These are phyloP conservation scores for Petunia secreta DNA, from an alignment of 257 asterid genomes.

Conservation along the genomic window DNA sequence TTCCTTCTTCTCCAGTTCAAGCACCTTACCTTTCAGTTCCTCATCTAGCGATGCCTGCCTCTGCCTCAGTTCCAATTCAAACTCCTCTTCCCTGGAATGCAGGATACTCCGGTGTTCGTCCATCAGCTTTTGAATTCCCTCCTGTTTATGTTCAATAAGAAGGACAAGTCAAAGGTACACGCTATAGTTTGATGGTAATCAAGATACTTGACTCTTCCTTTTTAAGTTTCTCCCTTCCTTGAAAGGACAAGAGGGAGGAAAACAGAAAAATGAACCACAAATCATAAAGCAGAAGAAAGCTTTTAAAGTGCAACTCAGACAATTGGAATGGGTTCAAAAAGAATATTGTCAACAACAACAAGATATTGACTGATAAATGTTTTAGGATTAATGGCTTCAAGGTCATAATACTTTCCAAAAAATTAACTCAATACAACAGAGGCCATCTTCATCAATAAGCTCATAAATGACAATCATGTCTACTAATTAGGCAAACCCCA, in stretches of 20 bases:
- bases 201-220: background rate
- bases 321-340: background rate
- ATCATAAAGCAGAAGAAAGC: conserved; percentile 1
- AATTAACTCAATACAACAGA: conserved; percentile 2
- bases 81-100: conserved; percentile 69
- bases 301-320: conserved; percentile 12
- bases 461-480: background rate
- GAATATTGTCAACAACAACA: background rate
- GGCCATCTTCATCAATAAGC: conserved; percentile 18
- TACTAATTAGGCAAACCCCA: background rate
- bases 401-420: background rate
- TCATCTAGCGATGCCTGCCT: conserved; percentile 66
- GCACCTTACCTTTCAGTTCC: conserved; percentile 66
- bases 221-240: conserved; percentile 11
- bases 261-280: background rate
- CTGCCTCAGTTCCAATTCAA: conserved; percentile 78
- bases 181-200: background rate
- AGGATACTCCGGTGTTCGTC: conserved; percentile 72
- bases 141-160: conserved; percentile 47
- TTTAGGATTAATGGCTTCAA: background rate
- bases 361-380: background rate
- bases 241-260: conserved; percentile 5
- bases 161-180: conserved; percentile 22
- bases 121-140: conserved; percentile 82
- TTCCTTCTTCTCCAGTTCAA: conserved; percentile 82